These are phyloP conservation scores for Eucalyptus polybractea DNA, from an alignment of 345 rosid genomes.

Conservation along the genomic window DNA sequence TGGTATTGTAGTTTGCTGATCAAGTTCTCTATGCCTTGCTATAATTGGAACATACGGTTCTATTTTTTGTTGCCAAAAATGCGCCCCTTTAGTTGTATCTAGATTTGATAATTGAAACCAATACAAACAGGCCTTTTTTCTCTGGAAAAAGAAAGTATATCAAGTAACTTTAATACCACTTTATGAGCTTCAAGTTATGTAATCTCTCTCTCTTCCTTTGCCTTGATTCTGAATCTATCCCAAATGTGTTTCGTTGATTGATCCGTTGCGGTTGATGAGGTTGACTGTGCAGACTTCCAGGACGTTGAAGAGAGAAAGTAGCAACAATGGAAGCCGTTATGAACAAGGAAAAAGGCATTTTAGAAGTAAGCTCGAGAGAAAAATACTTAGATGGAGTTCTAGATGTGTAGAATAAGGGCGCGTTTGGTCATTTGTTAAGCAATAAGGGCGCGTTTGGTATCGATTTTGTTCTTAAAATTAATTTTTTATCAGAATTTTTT, in stretches of 20 bases:
- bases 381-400: background rate
- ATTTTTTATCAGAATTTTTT: fast-evolving
- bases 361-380: background rate
- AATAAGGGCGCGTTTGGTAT: fast-evolving
- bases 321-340: background rate
- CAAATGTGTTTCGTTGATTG: background rate
- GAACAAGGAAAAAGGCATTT: background rate
- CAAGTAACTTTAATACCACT: background rate
- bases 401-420: background rate
- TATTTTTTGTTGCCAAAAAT: background rate
- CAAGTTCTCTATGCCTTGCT: background rate
- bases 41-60: background rate
- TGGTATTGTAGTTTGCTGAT: slow-evolving; percentile 1
- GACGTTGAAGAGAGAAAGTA: background rate
- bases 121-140: background rate
- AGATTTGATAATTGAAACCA: background rate
- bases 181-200: background rate
- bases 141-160: background rate
- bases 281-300: background rate
- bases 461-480: fast-evolving
- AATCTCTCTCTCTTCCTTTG: background rate
- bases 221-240: background rate
- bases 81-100: background rate
- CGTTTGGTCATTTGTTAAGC: too few relatives aligned
- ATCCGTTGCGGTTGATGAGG: background rate